Evolutionary conservation across 2,329 filamentous ascomycete genomes (phyloP).

Genomic region (Arthrinium puccinioides): DNA sequence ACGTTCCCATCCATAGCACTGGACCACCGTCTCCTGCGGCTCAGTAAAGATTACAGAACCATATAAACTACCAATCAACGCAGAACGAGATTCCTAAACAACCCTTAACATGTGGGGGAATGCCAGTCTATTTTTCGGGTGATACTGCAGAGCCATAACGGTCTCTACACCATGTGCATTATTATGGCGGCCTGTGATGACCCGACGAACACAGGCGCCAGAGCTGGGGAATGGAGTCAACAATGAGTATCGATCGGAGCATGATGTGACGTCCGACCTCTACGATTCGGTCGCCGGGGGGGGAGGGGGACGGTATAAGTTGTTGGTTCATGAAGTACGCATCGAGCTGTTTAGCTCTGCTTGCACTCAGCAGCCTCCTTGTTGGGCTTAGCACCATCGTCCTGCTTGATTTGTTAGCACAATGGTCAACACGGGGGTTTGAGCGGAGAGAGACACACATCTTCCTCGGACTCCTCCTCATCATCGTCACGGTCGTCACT

Average conservation of each 20-base stretch:
- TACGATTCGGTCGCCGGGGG: neutral
- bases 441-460: conserved; percentile 41
- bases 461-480: conserved; percentile 75
- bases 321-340: conserved; percentile 3
- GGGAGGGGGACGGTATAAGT: neutral
- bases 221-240: neutral
- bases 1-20: no score
- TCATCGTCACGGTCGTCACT: conserved; percentile 72
- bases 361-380: conserved; percentile 95
- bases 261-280: neutral
- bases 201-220: conserved; percentile 1
- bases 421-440: conserved; percentile 3
- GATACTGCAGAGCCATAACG: conserved; percentile 13
- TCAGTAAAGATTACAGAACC: no score
- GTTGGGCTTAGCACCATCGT: conserved; percentile 83
- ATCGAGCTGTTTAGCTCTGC: conserved; percentile 61
- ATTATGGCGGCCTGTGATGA: conserved; percentile 11
- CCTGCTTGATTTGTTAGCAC: conserved; percentile 43
- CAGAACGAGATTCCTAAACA: conserved; percentile 24
- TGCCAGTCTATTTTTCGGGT: conserved; percentile 25
- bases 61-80: conserved; percentile 26
- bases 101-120: conserved; percentile 20
- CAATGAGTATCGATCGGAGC: neutral
- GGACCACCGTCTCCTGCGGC: no score
- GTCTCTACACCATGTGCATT: conserved; percentile 20